Evolutionary conservation across 306 rosid species (phyloP), one percentile per base, ranked within the genome.

Genomic region (Pyrus betulifolia): DNA sequence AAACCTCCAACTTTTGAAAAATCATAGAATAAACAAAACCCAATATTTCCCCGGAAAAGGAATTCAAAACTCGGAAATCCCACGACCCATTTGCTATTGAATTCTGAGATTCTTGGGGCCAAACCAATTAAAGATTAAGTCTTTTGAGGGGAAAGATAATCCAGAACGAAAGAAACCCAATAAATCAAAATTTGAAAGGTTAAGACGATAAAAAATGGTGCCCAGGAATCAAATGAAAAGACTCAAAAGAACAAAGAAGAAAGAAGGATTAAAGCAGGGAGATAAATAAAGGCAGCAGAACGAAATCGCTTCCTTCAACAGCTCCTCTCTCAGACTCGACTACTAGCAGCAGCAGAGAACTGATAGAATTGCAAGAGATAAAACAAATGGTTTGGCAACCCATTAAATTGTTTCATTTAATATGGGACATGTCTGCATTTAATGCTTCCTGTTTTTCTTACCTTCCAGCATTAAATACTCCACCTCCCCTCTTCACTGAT

Each of bases 391-490:
- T 42, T 70, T 18, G 59, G 76, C 9, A 57, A 33, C 68, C 80
- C 78, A 69, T 83, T 28, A 35, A 67, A 70, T 22, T 6, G 6
- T 1, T 76, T 60, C 85, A 78, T 77, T 86, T 67, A 86, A 74
- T 86, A 66, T 17, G 74, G 74, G 70, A 79, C 84, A 79, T 73
- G 88, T 82, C 77, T 59, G 77, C 88, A 82, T 86, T 84, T 61
- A 86, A 82, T 86, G 86, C 84, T 66, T 49, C 35, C 68, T 55
- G 67, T 17, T 69, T 86, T 85, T 69, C 77, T 63, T 79, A 68
- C 82, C 63, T 73, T 82, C 82, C 76, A 67, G 77, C 84, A 66
- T 81, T 78, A 78, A 64, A 14, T 14, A 8, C 11, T 15, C 40
- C 69, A 62, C 79, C 68, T 19, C 79, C 28, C 67, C 18, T 58